These are phyloP conservation scores for Cystobasidium sp. DNA, from an alignment of 1,284 basidiomycete genomes.

Conservation along the genomic window DNA sequence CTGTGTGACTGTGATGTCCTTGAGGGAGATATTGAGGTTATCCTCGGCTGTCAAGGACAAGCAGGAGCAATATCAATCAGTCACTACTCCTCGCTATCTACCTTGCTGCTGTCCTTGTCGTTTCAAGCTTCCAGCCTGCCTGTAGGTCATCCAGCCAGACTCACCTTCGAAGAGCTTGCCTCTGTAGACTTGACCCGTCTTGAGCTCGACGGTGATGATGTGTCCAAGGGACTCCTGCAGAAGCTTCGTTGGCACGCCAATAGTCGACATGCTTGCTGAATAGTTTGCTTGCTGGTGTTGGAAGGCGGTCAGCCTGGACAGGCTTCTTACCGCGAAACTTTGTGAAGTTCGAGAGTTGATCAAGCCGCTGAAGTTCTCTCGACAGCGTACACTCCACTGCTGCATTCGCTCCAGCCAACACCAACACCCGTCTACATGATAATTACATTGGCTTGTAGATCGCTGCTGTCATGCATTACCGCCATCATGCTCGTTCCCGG, in stretches of 20 bases:
- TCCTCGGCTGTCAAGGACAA: slow-evolving; percentile 77
- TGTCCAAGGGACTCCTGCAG: slow-evolving; percentile 75
- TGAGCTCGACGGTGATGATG: slow-evolving; percentile 95
- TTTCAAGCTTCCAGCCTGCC: not conserved
- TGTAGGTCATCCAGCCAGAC: slow-evolving; percentile 23
- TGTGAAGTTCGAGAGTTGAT: no score
- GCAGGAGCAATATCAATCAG: no score
- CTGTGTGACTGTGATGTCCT: slow-evolving; percentile 96
- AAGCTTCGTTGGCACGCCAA: slow-evolving; percentile 58
- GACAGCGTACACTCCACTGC: no score
- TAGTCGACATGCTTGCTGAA: slow-evolving; percentile 47
- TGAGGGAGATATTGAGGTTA: slow-evolving; percentile 94
- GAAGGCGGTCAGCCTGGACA: not conserved
- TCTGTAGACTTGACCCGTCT: slow-evolving; percentile 94
- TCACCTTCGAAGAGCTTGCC: slow-evolving; percentile 94
- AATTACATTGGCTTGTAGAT: no score
- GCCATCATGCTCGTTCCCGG: no score
- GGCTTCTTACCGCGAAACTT: no score
- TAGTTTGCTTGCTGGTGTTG: not conserved
- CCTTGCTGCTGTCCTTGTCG: not conserved
- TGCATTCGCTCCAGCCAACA: no score
- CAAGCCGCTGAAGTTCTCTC: no score
- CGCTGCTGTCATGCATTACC: no score
- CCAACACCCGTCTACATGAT: no score
- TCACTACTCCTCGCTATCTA: no score